Evolutionary conservation across 75 land plant genomes (phyloP).

Genomic region (Selaginella moellendorffii): DNA sequence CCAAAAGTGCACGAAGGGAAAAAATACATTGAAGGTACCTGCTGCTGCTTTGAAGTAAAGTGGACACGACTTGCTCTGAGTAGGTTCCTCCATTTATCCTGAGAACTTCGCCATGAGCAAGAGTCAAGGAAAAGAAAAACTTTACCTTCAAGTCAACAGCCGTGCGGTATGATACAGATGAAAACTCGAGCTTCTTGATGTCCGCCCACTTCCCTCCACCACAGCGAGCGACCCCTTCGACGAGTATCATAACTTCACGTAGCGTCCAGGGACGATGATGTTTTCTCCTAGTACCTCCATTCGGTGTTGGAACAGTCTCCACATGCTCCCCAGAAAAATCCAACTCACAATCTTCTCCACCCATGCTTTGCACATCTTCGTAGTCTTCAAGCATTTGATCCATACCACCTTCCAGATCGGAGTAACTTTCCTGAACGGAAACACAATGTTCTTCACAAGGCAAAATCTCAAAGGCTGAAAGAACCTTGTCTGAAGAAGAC

Average conservation of each 20-base stretch:
- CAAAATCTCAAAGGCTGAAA: background rate
- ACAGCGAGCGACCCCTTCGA: constrained; percentile 78
- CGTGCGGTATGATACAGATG: constrained; percentile 53
- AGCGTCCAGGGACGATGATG: constrained; percentile 96
- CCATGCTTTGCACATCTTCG: constrained; percentile 1
- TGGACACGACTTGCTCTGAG: background rate
- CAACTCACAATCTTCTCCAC: constrained; percentile 18
- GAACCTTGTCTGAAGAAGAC: background rate
- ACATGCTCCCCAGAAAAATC: constrained; percentile 27
- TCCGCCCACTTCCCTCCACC: constrained; percentile 99
- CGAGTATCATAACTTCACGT: constrained; percentile 68
- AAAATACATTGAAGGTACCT: background rate
- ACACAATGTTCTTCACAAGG: background rate
- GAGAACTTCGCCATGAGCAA: too few relatives aligned
- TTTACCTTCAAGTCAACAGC: constrained; percentile 96
- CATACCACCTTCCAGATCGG: background rate
- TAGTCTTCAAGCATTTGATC: background rate
- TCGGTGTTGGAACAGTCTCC: constrained; percentile 34
- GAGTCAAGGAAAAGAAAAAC: too few relatives aligned
- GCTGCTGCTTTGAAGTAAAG: background rate
- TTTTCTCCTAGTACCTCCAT: constrained; percentile 61
- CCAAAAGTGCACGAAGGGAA: background rate
- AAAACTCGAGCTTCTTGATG: constrained; percentile 69
- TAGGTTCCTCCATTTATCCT: background rate
- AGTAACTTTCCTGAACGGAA: constrained; percentile 16